Conservation (phyloP, 192 early-diverging fungal species). For the Coemansia sp. region DNA sequence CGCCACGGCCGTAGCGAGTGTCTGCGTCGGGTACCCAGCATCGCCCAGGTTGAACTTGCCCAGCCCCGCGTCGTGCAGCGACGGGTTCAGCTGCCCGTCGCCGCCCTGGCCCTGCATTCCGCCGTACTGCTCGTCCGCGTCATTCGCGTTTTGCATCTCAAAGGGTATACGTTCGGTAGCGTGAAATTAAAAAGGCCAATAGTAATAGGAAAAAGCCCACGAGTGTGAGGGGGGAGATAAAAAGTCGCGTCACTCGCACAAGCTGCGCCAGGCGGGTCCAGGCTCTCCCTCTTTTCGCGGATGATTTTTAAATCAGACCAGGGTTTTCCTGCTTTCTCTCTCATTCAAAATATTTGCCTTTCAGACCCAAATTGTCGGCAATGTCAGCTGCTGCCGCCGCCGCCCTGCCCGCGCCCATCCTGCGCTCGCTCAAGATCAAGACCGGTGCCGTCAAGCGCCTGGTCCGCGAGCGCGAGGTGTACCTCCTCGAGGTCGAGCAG, state of each 20-base stretch:
- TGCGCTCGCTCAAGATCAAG: slow-evolving; percentile 41
- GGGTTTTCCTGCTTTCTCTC: too few relatives aligned
- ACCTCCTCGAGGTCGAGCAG: slow-evolving; percentile 18
- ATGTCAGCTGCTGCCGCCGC: too few relatives aligned
- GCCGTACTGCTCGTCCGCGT: slow-evolving; percentile 15
- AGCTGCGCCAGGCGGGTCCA: too few relatives aligned
- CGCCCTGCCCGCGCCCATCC: slow-evolving; percentile 1
- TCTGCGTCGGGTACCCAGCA: slow-evolving; percentile 23
- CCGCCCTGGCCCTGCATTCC: slow-evolving; percentile 3
- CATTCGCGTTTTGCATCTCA: slow-evolving; percentile 26
- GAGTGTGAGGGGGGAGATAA: too few relatives aligned
- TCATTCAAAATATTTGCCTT: too few relatives aligned
- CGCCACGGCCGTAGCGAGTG: slow-evolving; percentile 42
- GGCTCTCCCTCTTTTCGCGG: too few relatives aligned
- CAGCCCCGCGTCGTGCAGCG: slow-evolving; percentile 17
- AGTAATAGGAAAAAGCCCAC: too few relatives aligned
- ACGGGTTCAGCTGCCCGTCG: slow-evolving; percentile 15
- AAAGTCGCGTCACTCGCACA: too few relatives aligned
- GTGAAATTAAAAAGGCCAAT: too few relatives aligned
- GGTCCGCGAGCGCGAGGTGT: slow-evolving; percentile 27
- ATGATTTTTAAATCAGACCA: too few relatives aligned
- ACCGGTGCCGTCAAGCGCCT: slow-evolving; percentile 39
- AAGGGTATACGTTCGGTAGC: background rate
- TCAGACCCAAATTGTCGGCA: background rate
- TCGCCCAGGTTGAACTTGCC: slow-evolving; percentile 31